A percentile compares a stretch with the other conserved stretches of the same genome.
Conservation (phyloP, 2,329 filamentous ascomycete genomes). For the Aspergillus clavatus region DNA sequence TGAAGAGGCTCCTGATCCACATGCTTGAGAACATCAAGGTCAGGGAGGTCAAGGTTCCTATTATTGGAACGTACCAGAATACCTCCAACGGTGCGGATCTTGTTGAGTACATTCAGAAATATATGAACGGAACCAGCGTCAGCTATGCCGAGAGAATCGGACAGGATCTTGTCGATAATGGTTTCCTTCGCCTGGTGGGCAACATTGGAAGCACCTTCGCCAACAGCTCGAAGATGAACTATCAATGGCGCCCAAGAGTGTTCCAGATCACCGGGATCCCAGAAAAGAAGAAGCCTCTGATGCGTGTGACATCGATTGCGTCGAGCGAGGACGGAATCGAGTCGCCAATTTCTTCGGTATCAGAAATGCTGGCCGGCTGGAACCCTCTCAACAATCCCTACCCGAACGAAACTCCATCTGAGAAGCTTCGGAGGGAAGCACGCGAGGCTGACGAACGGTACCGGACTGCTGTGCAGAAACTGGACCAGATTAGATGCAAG, state of each 20-base stretch:
- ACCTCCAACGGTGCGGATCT: slow-evolving; percentile 89
- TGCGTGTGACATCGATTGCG: slow-evolving; percentile 69
- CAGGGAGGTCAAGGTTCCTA: slow-evolving; percentile 89
- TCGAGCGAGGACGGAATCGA: slow-evolving; percentile 60
- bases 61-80: slow-evolving; percentile 90
- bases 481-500: slow-evolving; percentile 86
- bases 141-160: slow-evolving; percentile 92
- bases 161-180: slow-evolving; percentile 81
- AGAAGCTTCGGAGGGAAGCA: slow-evolving; percentile 83
- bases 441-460: slow-evolving; percentile 89
- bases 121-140: slow-evolving; percentile 77
- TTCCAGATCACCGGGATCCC: slow-evolving; percentile 84
- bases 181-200: slow-evolving; percentile 83
- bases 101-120: slow-evolving; percentile 86
- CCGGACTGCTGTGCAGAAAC: slow-evolving; percentile 75
- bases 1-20: slow-evolving; percentile 84
- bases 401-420: slow-evolving; percentile 87
- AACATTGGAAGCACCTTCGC: slow-evolving; percentile 94
- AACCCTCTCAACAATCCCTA: slow-evolving; percentile 84
- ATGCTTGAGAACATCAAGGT: slow-evolving; percentile 84
- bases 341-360: slow-evolving; percentile 77
- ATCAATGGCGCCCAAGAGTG: slow-evolving; percentile 91
- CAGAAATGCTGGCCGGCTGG: slow-evolving; percentile 87
- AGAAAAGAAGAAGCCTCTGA: slow-evolving; percentile 73
- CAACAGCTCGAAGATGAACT: slow-evolving; percentile 95